Base-by-base conservation (phyloP, 176 grass and related monocot species). In the Areca catechu region DNA sequence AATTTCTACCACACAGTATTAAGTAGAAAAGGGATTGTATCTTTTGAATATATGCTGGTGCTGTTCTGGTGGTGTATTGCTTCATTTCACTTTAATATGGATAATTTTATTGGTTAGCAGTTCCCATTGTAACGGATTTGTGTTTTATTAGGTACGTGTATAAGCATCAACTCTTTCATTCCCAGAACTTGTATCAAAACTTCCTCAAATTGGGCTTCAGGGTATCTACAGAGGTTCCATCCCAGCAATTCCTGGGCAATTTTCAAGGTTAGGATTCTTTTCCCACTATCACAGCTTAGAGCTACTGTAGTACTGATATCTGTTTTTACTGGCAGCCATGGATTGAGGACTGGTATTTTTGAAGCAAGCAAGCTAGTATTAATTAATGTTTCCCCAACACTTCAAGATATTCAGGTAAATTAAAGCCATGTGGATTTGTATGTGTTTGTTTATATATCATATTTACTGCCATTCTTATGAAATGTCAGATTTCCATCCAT, bases 141-240 rank as follows among this genome's bases (percentile, higher is more conserved):
- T 65, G n/a, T 16, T 49, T 53, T 60, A 48, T 66, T 66, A 97
- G 86, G 88, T 80, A 66, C 74, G 92, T 51, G 69, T 97, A 47
- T 86, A 91, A 97, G 86, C 92, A 65, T 97, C 86, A 28, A 85
- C 83, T 4, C 80, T 97, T 69, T 97, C 92, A 71, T 97, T 97
- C 71, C 83, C 86, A 19, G 92, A 96, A 58, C 80, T 96, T 23
- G 71, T 90, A 19, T 87, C 86, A 29, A 88, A 84, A 50, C 77
- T 96, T n/a, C 83, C 86, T 47, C 63, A 96, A 82, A 90, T 96
- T 69, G 86, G 91, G 21, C 16, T 90, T 79, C 86, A 21, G 63
- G 91, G 91, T 77, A 50, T 96, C 23, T 90, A 96, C 71, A 75
- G 86, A 66, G 91, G 91, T 62, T 96, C 86, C 49, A 82, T 96